phyloP scores from a whole-genome alignment of 805 yeast species.

The Saccharomycopsis sp. region DNA sequence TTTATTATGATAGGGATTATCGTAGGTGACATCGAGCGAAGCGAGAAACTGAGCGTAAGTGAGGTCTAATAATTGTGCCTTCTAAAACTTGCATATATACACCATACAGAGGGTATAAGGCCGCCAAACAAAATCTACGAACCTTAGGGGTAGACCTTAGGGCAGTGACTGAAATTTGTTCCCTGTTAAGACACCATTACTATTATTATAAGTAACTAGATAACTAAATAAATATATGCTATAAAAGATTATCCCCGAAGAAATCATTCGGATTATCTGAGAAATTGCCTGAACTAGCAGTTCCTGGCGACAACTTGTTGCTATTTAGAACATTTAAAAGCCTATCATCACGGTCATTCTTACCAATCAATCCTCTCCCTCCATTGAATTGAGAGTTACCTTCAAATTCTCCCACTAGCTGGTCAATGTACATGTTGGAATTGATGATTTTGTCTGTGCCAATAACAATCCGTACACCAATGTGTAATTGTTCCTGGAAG shows the following conservation, averaged over 20 bases:
- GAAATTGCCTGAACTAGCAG: neutral
- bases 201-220: too few species aligned
- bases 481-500: conserved; percentile 29
- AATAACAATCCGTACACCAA: conserved; percentile 57
- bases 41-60: too few species aligned
- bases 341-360: conserved; percentile 8
- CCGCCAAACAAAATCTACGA: too few species aligned
- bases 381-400: conserved; percentile 14
- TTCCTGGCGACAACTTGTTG: neutral
- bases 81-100: too few species aligned
- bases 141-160: too few species aligned
- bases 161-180: too few species aligned
- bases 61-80: too few species aligned
- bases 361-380: conserved; percentile 15
- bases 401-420: conserved; percentile 22
- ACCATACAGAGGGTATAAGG: too few species aligned
- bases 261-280: neutral
- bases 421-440: conserved; percentile 34
- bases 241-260: conserved; percentile 16
- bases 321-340: conserved; percentile 4
- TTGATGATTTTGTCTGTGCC: conserved; percentile 70
- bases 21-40: too few species aligned
- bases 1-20: too few species aligned
- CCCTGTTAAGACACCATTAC: too few species aligned
- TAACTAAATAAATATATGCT: neutral